Conservation (phyloP, 1,284 basidiomycete species). For the Cutaneotrichosporon cutaneum region DNA sequence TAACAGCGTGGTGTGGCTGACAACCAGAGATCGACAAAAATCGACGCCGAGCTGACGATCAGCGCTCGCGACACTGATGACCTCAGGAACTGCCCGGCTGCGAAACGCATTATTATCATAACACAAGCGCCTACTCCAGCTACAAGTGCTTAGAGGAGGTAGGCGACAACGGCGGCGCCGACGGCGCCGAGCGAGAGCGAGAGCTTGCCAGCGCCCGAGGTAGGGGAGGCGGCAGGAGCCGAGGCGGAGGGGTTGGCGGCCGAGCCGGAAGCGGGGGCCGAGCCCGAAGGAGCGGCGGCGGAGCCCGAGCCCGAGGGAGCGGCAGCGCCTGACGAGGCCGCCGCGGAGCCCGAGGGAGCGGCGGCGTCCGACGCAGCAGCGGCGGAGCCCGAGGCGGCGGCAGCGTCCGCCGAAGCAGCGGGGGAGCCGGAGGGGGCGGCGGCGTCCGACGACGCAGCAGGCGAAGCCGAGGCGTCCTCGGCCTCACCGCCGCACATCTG, state of each 20-base stretch:
- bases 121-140: background rate
- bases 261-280: background rate
- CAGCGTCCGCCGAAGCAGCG: background rate
- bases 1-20: no score
- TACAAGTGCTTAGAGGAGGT: slow-evolving; percentile 10
- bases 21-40: no score
- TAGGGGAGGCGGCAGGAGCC: background rate
- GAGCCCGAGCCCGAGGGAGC: slow-evolving; percentile 8
- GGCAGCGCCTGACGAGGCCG: slow-evolving; percentile 2
- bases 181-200: slow-evolving; percentile 16
- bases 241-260: background rate
- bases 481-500: slow-evolving; percentile 20
- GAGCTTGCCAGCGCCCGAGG: slow-evolving; percentile 8
- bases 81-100: no score
- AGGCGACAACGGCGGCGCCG: slow-evolving; percentile 9
- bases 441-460: background rate
- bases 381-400: background rate
- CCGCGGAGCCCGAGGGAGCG: background rate
- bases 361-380: background rate
- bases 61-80: no score
- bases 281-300: slow-evolving; percentile 1
- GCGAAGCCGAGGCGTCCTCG: slow-evolving; percentile 1
- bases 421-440: slow-evolving; percentile 8
- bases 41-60: no score
- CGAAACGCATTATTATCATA: background rate